These are phyloP conservation scores for Lolium perenne DNA, from an alignment of 176 grass and related monocot genomes.

Conservation along the genomic window DNA sequence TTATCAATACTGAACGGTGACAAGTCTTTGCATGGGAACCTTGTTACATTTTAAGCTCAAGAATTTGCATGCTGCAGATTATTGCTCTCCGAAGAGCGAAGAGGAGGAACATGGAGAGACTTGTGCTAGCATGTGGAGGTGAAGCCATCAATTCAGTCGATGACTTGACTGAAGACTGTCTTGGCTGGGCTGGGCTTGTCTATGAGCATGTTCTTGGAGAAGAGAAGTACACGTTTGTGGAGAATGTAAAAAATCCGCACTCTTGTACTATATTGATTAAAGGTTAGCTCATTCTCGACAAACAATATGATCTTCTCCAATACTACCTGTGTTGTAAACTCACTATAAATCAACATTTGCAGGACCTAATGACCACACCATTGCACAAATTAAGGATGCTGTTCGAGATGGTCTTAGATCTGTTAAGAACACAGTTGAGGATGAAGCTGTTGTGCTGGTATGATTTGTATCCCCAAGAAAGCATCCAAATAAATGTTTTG, in stretches of 20 bases:
- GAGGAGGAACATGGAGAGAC: slow-evolving; percentile 63
- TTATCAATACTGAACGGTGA: not conserved
- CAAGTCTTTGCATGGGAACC: not conserved
- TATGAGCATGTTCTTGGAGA: slow-evolving; percentile 96
- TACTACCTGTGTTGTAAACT: slow-evolving; percentile 22
- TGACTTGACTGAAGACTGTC: slow-evolving; percentile 83
- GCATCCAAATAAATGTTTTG: not conserved
- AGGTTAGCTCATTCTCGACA: slow-evolving; percentile 60
- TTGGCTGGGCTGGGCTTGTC: slow-evolving; percentile 85
- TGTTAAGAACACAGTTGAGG: slow-evolving; percentile 95
- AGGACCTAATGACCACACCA: slow-evolving; percentile 98
- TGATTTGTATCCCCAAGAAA: slow-evolving; percentile 27
- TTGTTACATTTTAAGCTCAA: not conserved
- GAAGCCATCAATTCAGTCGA: slow-evolving; percentile 97
- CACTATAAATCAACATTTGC: slow-evolving; percentile 32
- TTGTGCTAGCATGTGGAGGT: slow-evolving; percentile 47
- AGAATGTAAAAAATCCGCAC: slow-evolving; percentile 89
- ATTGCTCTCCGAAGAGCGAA: slow-evolving; percentile 94
- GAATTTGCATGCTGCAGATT: slow-evolving; percentile 62
- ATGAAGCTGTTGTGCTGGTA: slow-evolving; percentile 93
- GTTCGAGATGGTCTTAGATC: slow-evolving; percentile 91
- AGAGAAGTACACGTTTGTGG: slow-evolving; percentile 98
- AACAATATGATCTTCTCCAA: slow-evolving; percentile 18
- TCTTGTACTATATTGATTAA: slow-evolving; percentile 99
- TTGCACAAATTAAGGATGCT: slow-evolving; percentile 99